Base-by-base conservation (phyloP, 805 yeast genomes). In the Grigorovia transvaalensis region DNA sequence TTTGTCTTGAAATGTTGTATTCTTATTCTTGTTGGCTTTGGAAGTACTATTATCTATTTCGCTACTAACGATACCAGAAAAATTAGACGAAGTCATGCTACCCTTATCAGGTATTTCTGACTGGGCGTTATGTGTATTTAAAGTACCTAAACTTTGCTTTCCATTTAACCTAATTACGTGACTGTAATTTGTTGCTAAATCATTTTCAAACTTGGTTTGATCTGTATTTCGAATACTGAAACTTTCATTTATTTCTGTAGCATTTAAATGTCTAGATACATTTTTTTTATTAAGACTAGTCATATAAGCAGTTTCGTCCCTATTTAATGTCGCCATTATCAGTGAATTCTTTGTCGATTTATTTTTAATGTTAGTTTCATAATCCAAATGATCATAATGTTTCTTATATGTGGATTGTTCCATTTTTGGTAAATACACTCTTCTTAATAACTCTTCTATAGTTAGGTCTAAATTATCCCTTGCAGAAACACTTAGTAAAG, bases 401-500 rank as follows among this genome's bases (percentile, higher is more conserved):
- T 35, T 29, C 15, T 30, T 18, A 15, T 8, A 7, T 7, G 44
- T 38, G 18, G 38, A 7, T 13, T 42, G 33, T 19, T 23, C 20
- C 15, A 30, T 40, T 30, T n/a, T 44, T 46, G 20, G n/a, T 9
- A 38, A 5, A 8, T 30, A 13, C 27, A 60, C 49, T 43, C 64
- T 45, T 17, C 54, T 56, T 38, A 60, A 42, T 27, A 60, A 46
- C 49, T 57, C 64, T 50, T 50, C 51, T 44, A 62, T 62, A 1
- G 58, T 57, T 1, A 64, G 66, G 50, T 62, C 63, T 18, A 59
- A 46, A 27, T 53, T 53, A 11, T 51, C 46, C 42, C 54, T 52
- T 45, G 55, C 44, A 15, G 60, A 52, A 8, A 59, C 56, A 2
- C 56, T 56, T 13, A 61, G 54, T 2, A 62, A 55, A 27, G 64